Conservation (phyloP, 495 filamentous ascomycete genomes). For the Daldinia loculata region DNA sequence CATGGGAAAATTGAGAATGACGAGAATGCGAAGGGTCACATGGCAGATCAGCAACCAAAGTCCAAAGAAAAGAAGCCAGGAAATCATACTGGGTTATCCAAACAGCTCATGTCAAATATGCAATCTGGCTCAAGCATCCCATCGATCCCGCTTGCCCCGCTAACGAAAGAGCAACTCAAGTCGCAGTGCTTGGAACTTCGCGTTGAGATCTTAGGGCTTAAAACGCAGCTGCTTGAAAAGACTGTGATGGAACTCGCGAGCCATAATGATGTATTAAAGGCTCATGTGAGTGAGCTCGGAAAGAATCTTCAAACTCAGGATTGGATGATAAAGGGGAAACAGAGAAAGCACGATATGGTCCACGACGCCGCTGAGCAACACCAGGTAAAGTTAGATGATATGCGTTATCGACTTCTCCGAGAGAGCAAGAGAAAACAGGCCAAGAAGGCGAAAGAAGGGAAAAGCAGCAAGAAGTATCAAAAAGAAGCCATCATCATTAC, state of each 20-base stretch:
- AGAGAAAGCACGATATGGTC: no score
- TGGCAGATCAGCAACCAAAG: not conserved
- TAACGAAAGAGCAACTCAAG: not conserved
- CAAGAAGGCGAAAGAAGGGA: no score
- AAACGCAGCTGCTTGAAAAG: not conserved
- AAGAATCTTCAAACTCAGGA: no score
- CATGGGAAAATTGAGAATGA: not conserved
- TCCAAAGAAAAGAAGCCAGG: not conserved
- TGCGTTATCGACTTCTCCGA: no score
- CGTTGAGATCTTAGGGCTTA: not conserved
- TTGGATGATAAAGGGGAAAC: no score
- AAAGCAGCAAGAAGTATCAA: no score
- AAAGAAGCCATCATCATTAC: not conserved
- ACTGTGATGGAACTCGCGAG: not conserved
- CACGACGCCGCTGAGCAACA: no score
- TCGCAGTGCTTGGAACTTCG: not conserved
- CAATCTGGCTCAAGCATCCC: not conserved
- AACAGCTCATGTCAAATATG: not conserved
- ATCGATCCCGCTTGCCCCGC: not conserved
- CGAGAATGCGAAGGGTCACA: not conserved
- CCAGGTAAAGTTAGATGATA: no score
- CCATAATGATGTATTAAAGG: no score
- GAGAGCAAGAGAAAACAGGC: no score
- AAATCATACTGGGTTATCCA: not conserved
- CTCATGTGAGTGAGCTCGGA: no score